These are phyloP conservation scores for Ceratobasidium sp. DNA, from an alignment of 1,284 basidiomycete species.

Conservation along the genomic window DNA sequence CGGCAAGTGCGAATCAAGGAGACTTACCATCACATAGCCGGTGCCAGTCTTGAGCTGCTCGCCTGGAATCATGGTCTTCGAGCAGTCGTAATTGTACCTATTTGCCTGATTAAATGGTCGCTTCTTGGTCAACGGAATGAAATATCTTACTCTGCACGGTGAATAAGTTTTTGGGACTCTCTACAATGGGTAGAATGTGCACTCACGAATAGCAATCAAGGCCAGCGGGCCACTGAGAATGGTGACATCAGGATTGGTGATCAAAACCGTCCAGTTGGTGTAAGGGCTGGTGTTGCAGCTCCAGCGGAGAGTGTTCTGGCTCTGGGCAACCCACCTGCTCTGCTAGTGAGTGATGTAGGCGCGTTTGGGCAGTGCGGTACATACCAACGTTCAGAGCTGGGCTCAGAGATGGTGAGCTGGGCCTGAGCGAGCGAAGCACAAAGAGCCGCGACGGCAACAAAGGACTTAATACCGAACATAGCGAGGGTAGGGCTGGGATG, in stretches of 20 bases:
- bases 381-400: constrained; percentile 29
- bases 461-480: constrained; percentile 21
- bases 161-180: background rate
- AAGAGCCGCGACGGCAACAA: constrained; percentile 6
- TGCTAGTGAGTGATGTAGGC: background rate
- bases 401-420: constrained; percentile 36
- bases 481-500: background rate
- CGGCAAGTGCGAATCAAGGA: background rate
- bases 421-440: constrained; percentile 20
- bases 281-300: constrained; percentile 34
- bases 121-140: too few species aligned
- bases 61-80: constrained; percentile 42
- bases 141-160: background rate
- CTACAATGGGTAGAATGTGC: background rate
- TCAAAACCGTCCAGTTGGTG: constrained; percentile 46
- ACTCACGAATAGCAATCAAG: constrained; percentile 43
- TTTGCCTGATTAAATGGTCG: background rate
- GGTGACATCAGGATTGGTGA: constrained; percentile 41
- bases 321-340: constrained; percentile 40
- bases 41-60: constrained; percentile 41
- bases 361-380: background rate
- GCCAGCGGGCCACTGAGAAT: constrained; percentile 42
- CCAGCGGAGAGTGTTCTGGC: constrained; percentile 38
- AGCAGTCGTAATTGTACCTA: constrained; percentile 45
- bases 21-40: constrained; percentile 42